Evolutionary conservation across 1,284 basidiomycete species (phyloP), one percentile per base, ranked within the genome.

Genomic region (Butyriboletus appendiculatus): DNA sequence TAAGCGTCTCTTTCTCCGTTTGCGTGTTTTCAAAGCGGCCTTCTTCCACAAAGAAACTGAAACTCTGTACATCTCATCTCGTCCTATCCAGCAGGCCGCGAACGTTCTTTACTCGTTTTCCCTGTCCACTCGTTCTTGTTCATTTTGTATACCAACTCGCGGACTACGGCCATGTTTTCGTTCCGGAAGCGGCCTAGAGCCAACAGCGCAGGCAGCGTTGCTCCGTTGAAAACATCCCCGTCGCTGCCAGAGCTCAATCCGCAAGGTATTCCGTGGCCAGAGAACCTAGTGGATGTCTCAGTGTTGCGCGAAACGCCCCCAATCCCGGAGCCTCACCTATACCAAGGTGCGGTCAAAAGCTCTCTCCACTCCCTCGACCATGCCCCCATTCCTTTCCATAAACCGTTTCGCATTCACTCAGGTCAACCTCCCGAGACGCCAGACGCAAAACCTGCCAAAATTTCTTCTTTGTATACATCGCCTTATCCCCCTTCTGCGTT

Each of bases 221-320:
- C 33, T 66, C 80, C 62, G 28, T 45, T 73, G 16, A 69, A 71
- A 52, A 76, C 81, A 20, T 88, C 87, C 32, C 87, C 89, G 12
- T 91, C 89, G 37, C 79, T 92, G 39, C 90, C 90, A 49, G 81
- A 88, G 64, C 80, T 92, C 62, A 78, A 76, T 42, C 78, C 84
- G 40, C 83, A 84, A 62, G 86, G 84, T 34, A 86, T 91, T 45
- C 84, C 86, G 54, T 92, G 90, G 90, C 90, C 90, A 26, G 85
- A 86, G 71, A 79, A 84, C 68, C 80, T 92, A 38, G 84, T 92
- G 45, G 86, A 92, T 64, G 75, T 86, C 55, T 75, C 78, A 22
- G 80, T 81, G 54, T 79, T 89, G 53, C 79, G 81, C 49, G 73
- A 82, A 61, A 68, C 73, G 7, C 71, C 73, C 45, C 65, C 73